Base-by-base conservation (phyloP, 2,329 filamentous ascomycete species). In the Aureobasidium subglaciale region DNA sequence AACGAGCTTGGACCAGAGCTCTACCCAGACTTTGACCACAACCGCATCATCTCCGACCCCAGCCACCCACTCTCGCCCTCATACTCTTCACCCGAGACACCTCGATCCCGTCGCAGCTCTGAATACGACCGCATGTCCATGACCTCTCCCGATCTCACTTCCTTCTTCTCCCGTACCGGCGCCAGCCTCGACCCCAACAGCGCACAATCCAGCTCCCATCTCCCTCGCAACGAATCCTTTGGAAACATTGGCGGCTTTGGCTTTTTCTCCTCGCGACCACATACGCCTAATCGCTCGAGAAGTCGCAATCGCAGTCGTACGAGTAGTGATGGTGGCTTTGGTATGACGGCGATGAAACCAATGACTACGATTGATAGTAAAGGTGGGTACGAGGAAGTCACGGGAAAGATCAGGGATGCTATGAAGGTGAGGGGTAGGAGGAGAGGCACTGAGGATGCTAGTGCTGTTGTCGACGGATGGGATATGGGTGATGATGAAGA, bases 1-100 rank as follows among this genome's bases (percentile, higher is more conserved):
- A 97, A 99, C 71, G 90, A 88, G 16, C 83, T 99, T 11, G 93
- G 93, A 0, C 93, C 93, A 0, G 91, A 97, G 68, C 86, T 99
- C 75, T 99, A 95, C 74, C 86, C 90, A n/a, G 93, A 99, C 74
- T 99, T 96, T 67, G 88, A 93, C 64, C 81, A 85, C 59, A 80
- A 82, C 11, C 82, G 89, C 30, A 80, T 93, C 56, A 75, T 92
- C 27, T 75, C 78, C 3, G 81, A 85, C 60, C 73, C 80, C 3
- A 61, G 58, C 8, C 63, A 69, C 48, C 61, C 61, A 34, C 59
- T 64, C 3, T 66, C 64, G 2, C 64, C 65, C 8, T 58, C 59
- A 20, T 59, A 59, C 29, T 64, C 63, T 15, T 56, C 61, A 42
- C 63, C 66, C 13, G 42, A 61, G 29, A 64, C 64, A 22, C 65